Percentiles rank a stretch among this genome's conserved stretches.
These are phyloP conservation scores for Spathaspora gorwiae DNA, from an alignment of 805 yeast species.

Conservation along the genomic window DNA sequence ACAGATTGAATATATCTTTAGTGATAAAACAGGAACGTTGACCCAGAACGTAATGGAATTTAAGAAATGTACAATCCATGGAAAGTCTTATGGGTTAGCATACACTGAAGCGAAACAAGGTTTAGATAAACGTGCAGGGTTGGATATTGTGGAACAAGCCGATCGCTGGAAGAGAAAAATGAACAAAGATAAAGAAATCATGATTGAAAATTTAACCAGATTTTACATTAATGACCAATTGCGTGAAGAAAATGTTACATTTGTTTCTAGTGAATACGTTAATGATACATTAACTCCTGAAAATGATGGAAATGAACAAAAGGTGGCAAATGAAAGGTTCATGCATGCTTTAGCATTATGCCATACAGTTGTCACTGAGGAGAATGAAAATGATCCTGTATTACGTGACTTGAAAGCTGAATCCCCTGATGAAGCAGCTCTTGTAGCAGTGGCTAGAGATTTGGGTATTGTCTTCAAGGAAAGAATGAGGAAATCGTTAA, in stretches of 20 bases:
- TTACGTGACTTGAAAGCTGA: constrained; percentile 63
- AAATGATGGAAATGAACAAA: constrained; percentile 26
- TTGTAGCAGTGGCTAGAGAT: constrained; percentile 73
- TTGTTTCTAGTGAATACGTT: constrained; percentile 56
- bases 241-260: constrained; percentile 49
- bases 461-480: constrained; percentile 62
- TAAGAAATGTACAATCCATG: constrained; percentile 67
- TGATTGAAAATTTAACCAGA: constrained; percentile 42
- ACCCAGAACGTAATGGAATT: constrained; percentile 84
- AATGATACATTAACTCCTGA: constrained; percentile 45
- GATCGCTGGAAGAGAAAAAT: constrained; percentile 39
- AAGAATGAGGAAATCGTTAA: constrained; percentile 45
- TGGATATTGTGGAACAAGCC: constrained; percentile 51
- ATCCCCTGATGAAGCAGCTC: constrained; percentile 80
- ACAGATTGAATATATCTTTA: constrained; percentile 75
- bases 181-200: constrained; percentile 36
- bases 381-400: constrained; percentile 32
- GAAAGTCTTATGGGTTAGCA: constrained; percentile 65
- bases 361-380: constrained; percentile 69
- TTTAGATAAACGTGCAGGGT: constrained; percentile 58
- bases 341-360: constrained; percentile 67
- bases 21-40: constrained; percentile 81
- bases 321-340: constrained; percentile 49
- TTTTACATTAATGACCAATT: constrained; percentile 43
- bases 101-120: constrained; percentile 79